Evolutionary conservation across 1,284 basidiomycete genomes (phyloP), one percentile per base, ranked within the genome.

Genomic region (Cryptococcus hybrid): DNA sequence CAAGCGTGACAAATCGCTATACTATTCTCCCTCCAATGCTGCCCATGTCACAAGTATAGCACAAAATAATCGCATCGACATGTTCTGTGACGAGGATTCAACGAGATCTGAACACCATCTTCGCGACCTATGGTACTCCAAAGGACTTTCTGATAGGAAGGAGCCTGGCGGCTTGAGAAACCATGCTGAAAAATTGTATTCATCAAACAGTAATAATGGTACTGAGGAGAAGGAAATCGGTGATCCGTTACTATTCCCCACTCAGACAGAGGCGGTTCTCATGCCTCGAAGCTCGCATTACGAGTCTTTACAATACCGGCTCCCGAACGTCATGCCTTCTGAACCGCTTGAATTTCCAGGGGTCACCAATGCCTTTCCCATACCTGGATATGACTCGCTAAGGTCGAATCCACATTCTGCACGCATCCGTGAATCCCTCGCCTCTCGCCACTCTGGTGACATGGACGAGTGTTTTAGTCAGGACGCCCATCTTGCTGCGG

Each of bases 41-140:
- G 50, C 30, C 7, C 47, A 39, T 1, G 52, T 47, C 39, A 47
- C 54, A 35, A 55, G 54, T 50, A 52, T 58, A 1, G 48, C 55
- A 7, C 38, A 56, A 7, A 49, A 59, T 11, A 51, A 62, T 8
- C 44, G 71, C n/a, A 54, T 68, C 15, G 61, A 69, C 39, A 74
- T 76, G 67, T 66, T 76, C 2, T 37, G 55, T 7, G 69, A 74
- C 24, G 74, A 76, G 57, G 74, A 76, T 52, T 64, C 64, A 13
- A 51, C 64, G 35, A 49, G 35, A 5, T 67, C 64, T 45, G 47
- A 40, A 15, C 12, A 39, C 42, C 49, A 47, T 24, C 24, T 24
- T 24, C 24, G 24, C 24, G 24, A 24, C 24, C 24, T 24, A 24
- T 24, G 24, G n/a, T 42, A 50, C 18, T 37, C 47, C 38, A n/a